A percentile compares a stretch with the other conserved stretches of the same genome.
Conservation (phyloP, 176 grass and related monocot species). For the Oryza longistaminata region DNA sequence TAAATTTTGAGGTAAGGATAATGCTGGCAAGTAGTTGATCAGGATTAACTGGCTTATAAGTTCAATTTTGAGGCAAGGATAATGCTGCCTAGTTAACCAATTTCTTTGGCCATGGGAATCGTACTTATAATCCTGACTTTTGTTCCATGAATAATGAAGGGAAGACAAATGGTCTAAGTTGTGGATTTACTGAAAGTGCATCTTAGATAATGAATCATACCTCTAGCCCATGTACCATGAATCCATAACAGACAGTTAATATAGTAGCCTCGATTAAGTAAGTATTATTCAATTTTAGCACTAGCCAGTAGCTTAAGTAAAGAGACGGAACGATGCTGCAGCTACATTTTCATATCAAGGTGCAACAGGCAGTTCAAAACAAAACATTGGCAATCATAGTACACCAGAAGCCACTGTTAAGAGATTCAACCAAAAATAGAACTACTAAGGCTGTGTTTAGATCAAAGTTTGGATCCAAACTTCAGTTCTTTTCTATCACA, state of each 20-base stretch:
- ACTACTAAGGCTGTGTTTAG: too few relatives aligned
- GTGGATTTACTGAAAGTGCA: background rate
- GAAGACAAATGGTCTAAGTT: background rate
- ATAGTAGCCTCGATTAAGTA: background rate
- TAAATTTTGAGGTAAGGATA: conserved; percentile 8
- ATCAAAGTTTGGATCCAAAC: too few relatives aligned
- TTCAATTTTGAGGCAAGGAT: conserved; percentile 11
- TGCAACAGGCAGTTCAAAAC: background rate
- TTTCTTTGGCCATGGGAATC: background rate
- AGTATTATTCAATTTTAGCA: background rate
- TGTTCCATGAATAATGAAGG: background rate
- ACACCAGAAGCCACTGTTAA: background rate
- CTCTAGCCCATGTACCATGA: background rate
- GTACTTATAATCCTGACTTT: background rate
- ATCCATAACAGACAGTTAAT: background rate
- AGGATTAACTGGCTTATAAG: background rate
- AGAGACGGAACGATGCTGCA: background rate
- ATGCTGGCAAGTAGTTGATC: background rate
- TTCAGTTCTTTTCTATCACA: too few relatives aligned
- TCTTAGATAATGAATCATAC: conserved; percentile 12
- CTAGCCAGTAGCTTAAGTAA: background rate
- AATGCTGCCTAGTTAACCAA: background rate
- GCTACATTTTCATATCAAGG: background rate
- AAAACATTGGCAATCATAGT: background rate
- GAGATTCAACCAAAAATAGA: background rate